Percentiles rank a stretch among this genome's conserved stretches.
These are phyloP conservation scores for Phytophthora sojae DNA, from an alignment of 352 stramenopile species.

Conservation along the genomic window DNA sequence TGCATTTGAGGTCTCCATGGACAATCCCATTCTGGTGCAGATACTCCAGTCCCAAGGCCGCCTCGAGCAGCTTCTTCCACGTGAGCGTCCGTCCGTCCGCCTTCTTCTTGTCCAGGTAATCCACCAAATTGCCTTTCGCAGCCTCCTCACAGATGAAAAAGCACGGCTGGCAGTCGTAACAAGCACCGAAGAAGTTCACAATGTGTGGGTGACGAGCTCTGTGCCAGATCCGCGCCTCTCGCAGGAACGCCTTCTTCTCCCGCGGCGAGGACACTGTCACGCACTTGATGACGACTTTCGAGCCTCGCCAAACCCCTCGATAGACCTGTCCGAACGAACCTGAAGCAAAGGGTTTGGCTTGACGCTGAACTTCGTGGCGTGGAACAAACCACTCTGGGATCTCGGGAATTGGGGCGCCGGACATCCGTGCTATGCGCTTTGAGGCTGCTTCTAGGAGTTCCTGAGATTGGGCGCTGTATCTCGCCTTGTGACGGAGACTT, in stretches of 20 bases:
- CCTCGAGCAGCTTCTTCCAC: conserved; percentile 45
- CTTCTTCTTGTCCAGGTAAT: conserved; percentile 27
- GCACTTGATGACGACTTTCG: conserved; percentile 29
- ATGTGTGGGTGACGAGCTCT: conserved; percentile 88
- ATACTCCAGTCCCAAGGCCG: conserved; percentile 42
- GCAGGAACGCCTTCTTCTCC: conserved; percentile 12
- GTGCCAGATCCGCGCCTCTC: conserved; percentile 91
- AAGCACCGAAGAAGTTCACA: conserved; percentile 70
- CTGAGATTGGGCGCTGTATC: conserved; percentile 11
- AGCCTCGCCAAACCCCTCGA: conserved; percentile 9
- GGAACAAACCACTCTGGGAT: conserved; percentile 36
- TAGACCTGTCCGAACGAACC: conserved; percentile 21
- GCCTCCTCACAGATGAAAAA: conserved; percentile 43
- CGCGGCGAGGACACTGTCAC: not conserved
- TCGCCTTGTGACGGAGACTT: conserved; percentile 7
- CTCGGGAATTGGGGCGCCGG: conserved; percentile 7
- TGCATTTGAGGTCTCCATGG: conserved; percentile 75
- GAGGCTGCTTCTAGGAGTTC: conserved; percentile 5
- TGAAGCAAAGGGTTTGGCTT: conserved; percentile 20
- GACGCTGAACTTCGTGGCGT: conserved; percentile 27
- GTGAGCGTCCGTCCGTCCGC: not conserved
- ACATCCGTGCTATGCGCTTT: conserved; percentile 17
- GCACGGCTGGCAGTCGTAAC: conserved; percentile 17
- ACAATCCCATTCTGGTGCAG: conserved; percentile 47
- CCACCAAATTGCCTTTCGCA: conserved; percentile 27